Base-by-base conservation (phyloP, 176 grass and related monocot genomes). In the Avena eriantha region DNA sequence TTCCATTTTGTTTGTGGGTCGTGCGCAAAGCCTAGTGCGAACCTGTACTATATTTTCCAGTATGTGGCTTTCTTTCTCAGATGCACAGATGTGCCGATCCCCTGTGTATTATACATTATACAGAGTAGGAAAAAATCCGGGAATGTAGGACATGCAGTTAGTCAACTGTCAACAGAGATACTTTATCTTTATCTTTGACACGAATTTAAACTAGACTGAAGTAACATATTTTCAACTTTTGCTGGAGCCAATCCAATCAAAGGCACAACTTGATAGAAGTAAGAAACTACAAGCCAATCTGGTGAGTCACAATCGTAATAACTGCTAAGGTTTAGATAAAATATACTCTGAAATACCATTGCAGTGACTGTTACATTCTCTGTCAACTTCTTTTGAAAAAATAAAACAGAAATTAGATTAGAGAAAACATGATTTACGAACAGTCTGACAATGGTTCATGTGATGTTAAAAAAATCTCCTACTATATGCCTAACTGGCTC, bases 51-150 rank as follows among this genome's bases (percentile, higher is more conserved):
- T 43, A 47, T 73, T 73, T 22, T 43, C 10, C 43, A 47, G 21
- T 73, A n/a, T 73, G 45, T 24, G 43, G n/a, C 21, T 73, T 73
- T 47, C 41, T 73, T 73, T 73, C 41, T 73, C 69, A 73, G 47
- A 73, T 47, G 69, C 69, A 47, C 69, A 73, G 21, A 47, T 73
- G 69, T 73, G n/a, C n/a, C 70, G 2, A 73, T 73, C 41, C n/a
- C 43, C 43, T 47, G 15, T 76, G 14, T 18, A 75, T 29, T 75
- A 65, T 65, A 65, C 15, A 75, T 29, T 75, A 65, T 65, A 65
- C 15, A 5, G 4, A 31, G 45, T 49, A 75, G 2, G 2, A 24
- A 6, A 75, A 50, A 45, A 61, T 5, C 24, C 15, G 19, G 39
- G 39, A 24, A 19, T 78, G 7, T 22, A 39, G 78, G 63, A 81